phyloP scores from a whole-genome alignment of 1,284 basidiomycete species.

The Tilletia walkeri region DNA sequence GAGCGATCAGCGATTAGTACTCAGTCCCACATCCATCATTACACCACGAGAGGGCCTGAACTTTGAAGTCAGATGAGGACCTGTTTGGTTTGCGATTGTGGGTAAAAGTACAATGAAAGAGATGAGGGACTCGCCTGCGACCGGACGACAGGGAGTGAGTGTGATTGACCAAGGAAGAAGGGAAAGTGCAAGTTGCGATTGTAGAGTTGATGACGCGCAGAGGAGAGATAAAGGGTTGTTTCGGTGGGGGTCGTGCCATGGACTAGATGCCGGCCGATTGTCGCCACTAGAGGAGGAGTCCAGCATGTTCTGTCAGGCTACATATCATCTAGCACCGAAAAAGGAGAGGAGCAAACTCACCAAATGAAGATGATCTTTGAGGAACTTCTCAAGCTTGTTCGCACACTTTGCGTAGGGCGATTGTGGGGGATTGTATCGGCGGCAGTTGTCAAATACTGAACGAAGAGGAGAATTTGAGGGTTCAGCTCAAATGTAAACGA shows the following conservation, averaged over 20 bases:
- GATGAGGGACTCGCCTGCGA: background rate
- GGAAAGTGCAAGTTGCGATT: too few species aligned
- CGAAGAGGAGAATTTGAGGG: background rate
- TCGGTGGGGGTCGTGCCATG: background rate
- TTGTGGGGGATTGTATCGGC: constrained; percentile 79
- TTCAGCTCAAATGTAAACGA: too few species aligned
- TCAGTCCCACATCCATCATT: too few species aligned
- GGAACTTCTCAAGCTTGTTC: constrained; percentile 69
- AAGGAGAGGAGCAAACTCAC: background rate
- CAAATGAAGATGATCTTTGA: constrained; percentile 43
- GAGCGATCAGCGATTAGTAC: too few species aligned
- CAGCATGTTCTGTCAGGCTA: too few species aligned
- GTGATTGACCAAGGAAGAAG: too few species aligned
- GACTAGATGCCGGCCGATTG: constrained; percentile 10
- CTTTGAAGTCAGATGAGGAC: too few species aligned
- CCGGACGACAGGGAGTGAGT: background rate
- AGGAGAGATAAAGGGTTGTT: too few species aligned
- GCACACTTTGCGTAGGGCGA: constrained; percentile 85
- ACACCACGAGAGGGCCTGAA: too few species aligned
- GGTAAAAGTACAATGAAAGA: background rate
- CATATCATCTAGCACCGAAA: background rate
- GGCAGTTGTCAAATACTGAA: constrained; percentile 81
- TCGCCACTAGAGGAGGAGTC: constrained; percentile 4
- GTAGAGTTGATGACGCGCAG: too few species aligned
- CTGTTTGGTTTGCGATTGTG: too few species aligned